Base-by-base conservation (phyloP, 345 rosid species). In the Eutrema yunnanense region DNA sequence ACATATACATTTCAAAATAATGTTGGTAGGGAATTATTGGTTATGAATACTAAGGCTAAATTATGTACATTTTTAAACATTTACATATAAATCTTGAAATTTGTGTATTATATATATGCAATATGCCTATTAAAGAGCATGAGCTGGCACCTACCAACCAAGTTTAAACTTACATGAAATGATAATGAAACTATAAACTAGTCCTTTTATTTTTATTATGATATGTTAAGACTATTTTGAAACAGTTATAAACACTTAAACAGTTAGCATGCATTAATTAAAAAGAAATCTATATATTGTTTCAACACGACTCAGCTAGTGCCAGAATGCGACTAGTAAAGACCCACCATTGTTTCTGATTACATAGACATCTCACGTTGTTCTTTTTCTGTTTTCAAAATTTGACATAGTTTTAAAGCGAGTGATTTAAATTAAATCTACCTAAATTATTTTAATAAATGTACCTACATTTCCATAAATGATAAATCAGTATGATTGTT, bases 141-240 rank as follows among this genome's bases (percentile, higher is more conserved):
- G 78, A 89, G 88, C 97, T 92, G 96, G 80, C 73, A 38, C 60
- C 88, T 83, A 86, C 88, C 62, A 65, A 67, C 55, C 54, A 59
- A 33, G 9, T 30, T 56, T 50, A 74, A 65, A 32, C 59, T 49
- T 66, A 32, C 36, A 49, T 40, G 67, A 73, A 38, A 11, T 73
- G 60, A 37, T 66, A 19, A 51, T 42, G 53, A 56, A 73, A 46
- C 29, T 33, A 63, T 38, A 37, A 11, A 44, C n/a, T 8, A 53
- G 30, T 41, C 32, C 30, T 6, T 27, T 19, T 52, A 10, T 57
- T 71, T 32, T 42, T 49, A 5, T 55, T 10, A 26, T 42, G 53
- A 14, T 42, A 27, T 36, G 5, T 30, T 50, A 48, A 54, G 65
- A 74, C 63, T 60, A 29, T 52, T 75, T 34, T 14, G 36, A 34